A percentile compares a stretch with the other conserved stretches of the same genome.
Evolutionary conservation across 345 rosid species (phyloP).

Genomic region (Turnera subulata): DNA sequence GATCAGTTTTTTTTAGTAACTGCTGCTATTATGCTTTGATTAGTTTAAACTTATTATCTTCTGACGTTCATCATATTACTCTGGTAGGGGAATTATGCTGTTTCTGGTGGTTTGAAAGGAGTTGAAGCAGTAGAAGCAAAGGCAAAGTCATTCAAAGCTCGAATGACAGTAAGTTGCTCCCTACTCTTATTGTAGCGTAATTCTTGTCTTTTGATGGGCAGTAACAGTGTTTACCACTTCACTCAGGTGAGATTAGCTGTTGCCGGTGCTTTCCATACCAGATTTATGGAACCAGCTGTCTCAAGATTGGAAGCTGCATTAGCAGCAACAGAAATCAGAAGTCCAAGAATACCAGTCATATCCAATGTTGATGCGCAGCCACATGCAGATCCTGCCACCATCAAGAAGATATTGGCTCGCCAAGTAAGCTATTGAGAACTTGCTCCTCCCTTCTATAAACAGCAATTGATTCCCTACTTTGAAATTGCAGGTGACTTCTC

Average conservation of each 20-base stretch:
- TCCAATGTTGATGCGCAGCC: conserved; percentile 95
- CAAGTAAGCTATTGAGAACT: conserved; percentile 43
- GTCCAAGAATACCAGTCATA: conserved; percentile 92
- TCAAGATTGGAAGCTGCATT: conserved; percentile 90
- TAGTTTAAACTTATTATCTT: not conserved
- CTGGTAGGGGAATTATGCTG: conserved; percentile 88
- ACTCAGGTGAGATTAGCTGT: conserved; percentile 89
- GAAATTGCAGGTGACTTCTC: conserved; percentile 76
- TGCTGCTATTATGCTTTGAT: not conserved
- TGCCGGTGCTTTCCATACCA: conserved; percentile 94
- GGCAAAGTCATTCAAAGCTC: conserved; percentile 93
- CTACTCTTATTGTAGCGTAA: not conserved
- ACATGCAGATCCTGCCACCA: conserved; percentile 81
- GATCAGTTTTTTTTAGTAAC: not conserved
- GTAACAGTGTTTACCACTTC: conserved; percentile 9
- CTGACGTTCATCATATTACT: not conserved
- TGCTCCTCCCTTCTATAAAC: not conserved
- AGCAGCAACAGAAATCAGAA: conserved; percentile 60
- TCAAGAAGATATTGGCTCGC: conserved; percentile 82
- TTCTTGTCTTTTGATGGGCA: not conserved
- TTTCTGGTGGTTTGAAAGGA: conserved; percentile 93
- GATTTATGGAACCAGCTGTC: conserved; percentile 98
- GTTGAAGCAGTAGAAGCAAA: conserved; percentile 87
- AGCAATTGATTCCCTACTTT: not conserved
- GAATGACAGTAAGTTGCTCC: conserved; percentile 70